Conservation (phyloP, 2,329 filamentous ascomycete species). For the Akanthomyces uredinophilus region DNA sequence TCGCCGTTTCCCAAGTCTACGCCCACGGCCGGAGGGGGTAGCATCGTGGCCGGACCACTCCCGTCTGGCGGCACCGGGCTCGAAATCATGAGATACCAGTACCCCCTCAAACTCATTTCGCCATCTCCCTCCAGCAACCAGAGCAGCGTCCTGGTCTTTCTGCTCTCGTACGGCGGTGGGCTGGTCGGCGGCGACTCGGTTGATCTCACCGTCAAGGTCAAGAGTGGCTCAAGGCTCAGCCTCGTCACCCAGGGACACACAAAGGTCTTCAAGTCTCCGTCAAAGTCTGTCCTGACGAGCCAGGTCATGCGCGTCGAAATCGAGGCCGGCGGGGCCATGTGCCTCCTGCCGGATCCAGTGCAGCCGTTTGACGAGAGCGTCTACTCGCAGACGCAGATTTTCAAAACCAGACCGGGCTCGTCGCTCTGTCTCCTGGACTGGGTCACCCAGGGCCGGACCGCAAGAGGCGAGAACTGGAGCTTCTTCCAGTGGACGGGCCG, state of each 20-base stretch:
- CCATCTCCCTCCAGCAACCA: conserved; percentile 62
- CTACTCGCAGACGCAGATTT: conserved; percentile 80
- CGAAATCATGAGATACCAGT: conserved; percentile 77
- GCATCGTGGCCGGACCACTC: conserved; percentile 66
- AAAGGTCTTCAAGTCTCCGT: conserved; percentile 83
- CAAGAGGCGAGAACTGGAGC: conserved; percentile 85
- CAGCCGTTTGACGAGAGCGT: conserved; percentile 82
- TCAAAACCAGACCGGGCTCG: conserved; percentile 52
- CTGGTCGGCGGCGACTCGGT: conserved; percentile 84
- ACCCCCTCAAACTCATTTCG: conserved; percentile 89
- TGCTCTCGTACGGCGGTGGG: conserved; percentile 91
- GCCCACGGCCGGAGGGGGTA: conserved; percentile 71
- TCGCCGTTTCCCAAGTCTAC: conserved; percentile 75
- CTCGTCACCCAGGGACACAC: conserved; percentile 75
- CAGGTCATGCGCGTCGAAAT: conserved; percentile 52
- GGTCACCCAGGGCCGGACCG: conserved; percentile 83
- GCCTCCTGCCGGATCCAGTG: conserved; percentile 81
- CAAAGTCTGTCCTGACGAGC: conserved; percentile 48
- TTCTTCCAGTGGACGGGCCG: conserved; percentile 72
- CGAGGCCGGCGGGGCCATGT: conserved; percentile 48
- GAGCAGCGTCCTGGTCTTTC: conserved; percentile 72
- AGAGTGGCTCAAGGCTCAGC: conserved; percentile 59
- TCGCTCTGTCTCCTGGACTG: conserved; percentile 84
- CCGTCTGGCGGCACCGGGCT: conserved; percentile 69
- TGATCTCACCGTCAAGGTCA: conserved; percentile 64